Evolutionary conservation across 169 alveolate species (phyloP).

Genomic region (Amoebophrya sp.): DNA sequence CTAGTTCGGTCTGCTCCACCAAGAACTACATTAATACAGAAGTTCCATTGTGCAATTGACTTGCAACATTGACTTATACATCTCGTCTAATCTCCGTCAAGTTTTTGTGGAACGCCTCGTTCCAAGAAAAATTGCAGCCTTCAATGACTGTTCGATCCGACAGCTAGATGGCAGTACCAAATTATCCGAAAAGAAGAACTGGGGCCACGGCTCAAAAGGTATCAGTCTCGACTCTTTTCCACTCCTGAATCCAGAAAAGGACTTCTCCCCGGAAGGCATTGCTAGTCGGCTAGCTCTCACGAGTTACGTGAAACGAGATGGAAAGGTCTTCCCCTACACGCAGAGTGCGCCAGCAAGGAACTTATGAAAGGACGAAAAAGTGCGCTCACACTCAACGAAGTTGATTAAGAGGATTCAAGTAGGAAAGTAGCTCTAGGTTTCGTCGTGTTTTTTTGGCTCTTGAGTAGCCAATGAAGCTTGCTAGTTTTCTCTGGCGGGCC

Average conservation of each 20-base stretch:
- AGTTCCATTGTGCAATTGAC: no score
- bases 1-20: no score
- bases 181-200: background rate
- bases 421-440: no score
- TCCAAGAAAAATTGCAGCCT: background rate
- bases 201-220: constrained; percentile 11
- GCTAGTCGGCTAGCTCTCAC: background rate
- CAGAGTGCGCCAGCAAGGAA: background rate
- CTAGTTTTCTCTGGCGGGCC: no score
- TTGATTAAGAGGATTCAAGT: no score
- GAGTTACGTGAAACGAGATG: background rate
- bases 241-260: background rate
- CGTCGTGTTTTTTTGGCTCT: no score
- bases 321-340: background rate
- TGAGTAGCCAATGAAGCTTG: no score
- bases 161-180: background rate
- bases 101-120: background rate
- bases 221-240: background rate
- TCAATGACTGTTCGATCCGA: constrained; percentile 13
- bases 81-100: no score
- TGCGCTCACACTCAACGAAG: no score
- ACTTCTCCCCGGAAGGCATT: background rate
- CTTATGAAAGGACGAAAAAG: no score
- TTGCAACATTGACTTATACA: no score
- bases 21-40: no score